These are phyloP conservation scores for Vanilla planifolia DNA, from an alignment of 106 monocot genomes.

Conservation along the genomic window DNA sequence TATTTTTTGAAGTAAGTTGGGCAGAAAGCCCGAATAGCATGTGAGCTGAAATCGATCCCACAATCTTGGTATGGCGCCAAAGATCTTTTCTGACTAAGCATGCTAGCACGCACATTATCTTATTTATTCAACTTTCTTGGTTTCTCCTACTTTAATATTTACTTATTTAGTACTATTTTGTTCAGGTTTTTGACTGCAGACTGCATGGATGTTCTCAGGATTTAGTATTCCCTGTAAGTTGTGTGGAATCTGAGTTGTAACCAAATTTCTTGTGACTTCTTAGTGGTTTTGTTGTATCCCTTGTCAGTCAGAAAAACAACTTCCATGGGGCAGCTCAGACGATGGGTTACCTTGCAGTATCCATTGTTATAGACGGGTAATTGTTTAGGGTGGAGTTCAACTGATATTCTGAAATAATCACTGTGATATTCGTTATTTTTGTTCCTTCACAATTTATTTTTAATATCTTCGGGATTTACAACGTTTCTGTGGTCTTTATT, in stretches of 20 bases:
- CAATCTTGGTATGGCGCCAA: no score
- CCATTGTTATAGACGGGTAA: conserved; percentile 67
- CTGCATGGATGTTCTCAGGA: conserved; percentile 98
- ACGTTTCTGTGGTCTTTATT: not conserved
- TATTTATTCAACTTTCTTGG: conserved; percentile 4
- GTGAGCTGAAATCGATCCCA: no score
- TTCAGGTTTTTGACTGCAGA: conserved; percentile 97
- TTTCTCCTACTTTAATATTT: no score
- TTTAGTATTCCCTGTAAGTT: conserved; percentile 95
- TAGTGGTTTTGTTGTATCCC: conserved; percentile 3
- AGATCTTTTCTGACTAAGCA: no score
- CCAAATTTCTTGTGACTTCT: not conserved
- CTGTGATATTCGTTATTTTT: no score
- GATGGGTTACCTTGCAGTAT: conserved; percentile 69
- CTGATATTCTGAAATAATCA: no score
- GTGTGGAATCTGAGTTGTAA: conserved; percentile 4
- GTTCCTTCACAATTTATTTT: no score
- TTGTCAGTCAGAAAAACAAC: conserved; percentile 84
- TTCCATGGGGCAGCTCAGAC: conserved; percentile 59
- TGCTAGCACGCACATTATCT: not conserved
- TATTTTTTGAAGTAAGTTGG: no score
- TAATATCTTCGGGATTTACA: not conserved
- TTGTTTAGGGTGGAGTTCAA: not conserved
- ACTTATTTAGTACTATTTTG: no score
- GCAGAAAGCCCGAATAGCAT: no score